Conservation (phyloP, 2,329 filamentous ascomycete species). For the Setomelanomma holmii region DNA sequence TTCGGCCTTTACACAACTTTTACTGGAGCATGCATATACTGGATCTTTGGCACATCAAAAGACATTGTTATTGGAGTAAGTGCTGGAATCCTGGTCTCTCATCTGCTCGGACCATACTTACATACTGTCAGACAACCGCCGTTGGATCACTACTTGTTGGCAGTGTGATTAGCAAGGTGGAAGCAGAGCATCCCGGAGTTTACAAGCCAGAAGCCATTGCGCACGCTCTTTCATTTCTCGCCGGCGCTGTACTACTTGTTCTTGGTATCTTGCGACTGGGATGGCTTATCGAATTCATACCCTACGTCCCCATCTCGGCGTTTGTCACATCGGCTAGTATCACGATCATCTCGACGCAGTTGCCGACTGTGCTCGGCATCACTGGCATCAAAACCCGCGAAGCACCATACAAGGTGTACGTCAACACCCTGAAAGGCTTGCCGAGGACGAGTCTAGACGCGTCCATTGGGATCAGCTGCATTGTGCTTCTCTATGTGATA, state of each 20-base stretch:
- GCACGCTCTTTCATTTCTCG: constrained; percentile 77
- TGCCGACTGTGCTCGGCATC: constrained; percentile 81
- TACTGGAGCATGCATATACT: constrained; percentile 91
- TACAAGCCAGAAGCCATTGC: constrained; percentile 71
- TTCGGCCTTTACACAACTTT: constrained; percentile 94
- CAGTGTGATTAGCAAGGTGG: constrained; percentile 73
- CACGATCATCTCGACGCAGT: constrained; percentile 83
- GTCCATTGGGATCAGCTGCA: constrained; percentile 83
- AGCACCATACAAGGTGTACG: constrained; percentile 80
- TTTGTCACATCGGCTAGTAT: constrained; percentile 98
- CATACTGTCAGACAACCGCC: constrained; percentile 73
- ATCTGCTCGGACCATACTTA: constrained; percentile 1
- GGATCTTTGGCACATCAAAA: constrained; percentile 97
- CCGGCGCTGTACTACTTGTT: constrained; percentile 76
- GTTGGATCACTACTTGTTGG: constrained; percentile 92
- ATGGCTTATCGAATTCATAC: constrained; percentile 93
- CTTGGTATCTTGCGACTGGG: constrained; percentile 82
- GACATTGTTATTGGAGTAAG: constrained; percentile 93
- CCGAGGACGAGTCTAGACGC: constrained; percentile 75
- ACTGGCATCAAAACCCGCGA: constrained; percentile 75
- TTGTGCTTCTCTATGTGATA: constrained; percentile 74
- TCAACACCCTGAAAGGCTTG: constrained; percentile 80
- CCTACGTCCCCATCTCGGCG: constrained; percentile 85
- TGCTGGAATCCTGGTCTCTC: constrained; percentile 22
- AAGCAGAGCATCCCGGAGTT: constrained; percentile 64